Conservation (phyloP, 768 basidiomycete species). For the Tephrocybe sp. region DNA sequence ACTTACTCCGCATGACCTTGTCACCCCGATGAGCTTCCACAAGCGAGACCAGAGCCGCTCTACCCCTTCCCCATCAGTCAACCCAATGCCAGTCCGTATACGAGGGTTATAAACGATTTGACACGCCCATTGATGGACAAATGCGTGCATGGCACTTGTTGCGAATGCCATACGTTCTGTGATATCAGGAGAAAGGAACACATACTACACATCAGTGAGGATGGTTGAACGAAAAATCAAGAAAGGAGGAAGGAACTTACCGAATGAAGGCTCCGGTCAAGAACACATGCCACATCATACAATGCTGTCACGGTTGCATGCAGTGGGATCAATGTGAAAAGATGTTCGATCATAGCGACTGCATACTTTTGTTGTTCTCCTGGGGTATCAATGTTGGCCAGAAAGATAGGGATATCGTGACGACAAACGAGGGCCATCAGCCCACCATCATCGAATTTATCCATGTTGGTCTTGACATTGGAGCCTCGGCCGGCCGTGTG, state of each 20-base stretch:
- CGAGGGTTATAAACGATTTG: conserved; percentile 33
- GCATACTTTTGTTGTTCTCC: conserved; percentile 39
- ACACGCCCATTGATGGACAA: conserved; percentile 18
- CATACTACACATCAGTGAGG: conserved; percentile 21
- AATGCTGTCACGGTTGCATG: conserved; percentile 24
- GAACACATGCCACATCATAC: conserved; percentile 28
- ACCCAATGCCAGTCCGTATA: conserved; percentile 13
- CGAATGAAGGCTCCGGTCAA: not conserved
- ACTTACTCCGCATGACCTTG: conserved; percentile 31
- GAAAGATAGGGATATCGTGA: conserved; percentile 34
- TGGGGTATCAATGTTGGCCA: conserved; percentile 39
- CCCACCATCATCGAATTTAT: conserved; percentile 30
- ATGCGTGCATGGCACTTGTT: conserved; percentile 37
- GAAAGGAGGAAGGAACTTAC: conserved; percentile 25
- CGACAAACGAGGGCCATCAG: conserved; percentile 32
- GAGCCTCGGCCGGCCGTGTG: conserved; percentile 30
- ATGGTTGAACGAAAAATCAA: not conserved
- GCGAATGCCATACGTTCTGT: conserved; percentile 23
- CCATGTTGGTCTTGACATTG: conserved; percentile 16
- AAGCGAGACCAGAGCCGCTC: conserved; percentile 31
- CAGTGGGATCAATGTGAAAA: conserved; percentile 28
- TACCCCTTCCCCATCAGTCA: conserved; percentile 14
- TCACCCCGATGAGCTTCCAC: conserved; percentile 32
- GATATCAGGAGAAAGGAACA: conserved; percentile 18
- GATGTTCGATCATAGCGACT: conserved; percentile 30